Base-by-base conservation (phyloP, 768 basidiomycete species). In the Roridomyces roridus region DNA sequence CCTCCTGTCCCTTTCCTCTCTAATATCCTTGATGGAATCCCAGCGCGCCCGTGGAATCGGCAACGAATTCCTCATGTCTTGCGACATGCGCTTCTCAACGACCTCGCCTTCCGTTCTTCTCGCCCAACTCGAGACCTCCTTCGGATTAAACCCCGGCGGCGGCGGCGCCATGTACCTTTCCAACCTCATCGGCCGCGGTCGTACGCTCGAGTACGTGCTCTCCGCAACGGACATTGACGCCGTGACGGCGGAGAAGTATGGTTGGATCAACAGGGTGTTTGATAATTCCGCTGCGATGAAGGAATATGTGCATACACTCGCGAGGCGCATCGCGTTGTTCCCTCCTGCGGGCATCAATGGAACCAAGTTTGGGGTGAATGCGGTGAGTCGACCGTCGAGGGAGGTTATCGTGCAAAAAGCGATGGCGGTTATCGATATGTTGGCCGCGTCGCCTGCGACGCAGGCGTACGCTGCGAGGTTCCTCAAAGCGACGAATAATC, bases 101-200 rank as follows among this genome's bases (percentile, higher is more conserved):
- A n/a, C n/a, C n/a, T n/a, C n/a, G n/a, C 54, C 54, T 23, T 29
- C 28, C 39, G 54, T 56, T 18, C 45, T 47, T 31, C 54, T 56
- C 28, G 25, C 45, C 0, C 54, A 48, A 20, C 26, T 48, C 37
- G 54, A 55, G 46, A 40, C 36, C 28, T 56, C 54, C 39, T 34
- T 56, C 37, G 54, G 54, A 0, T 15, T 42, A 18, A 56, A 48
- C 40, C 54, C 54, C 46, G 54, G 54, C 37, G 47, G 39, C 6
- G 46, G 54, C 45, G 46, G 54, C 21, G 45, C 20, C 0, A 42
- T 56, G 46, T 49, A 56, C 44, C 53, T 55, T 21, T 7, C 45
- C 8, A 20, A 20, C n/a, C 24, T 29, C 45, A 55, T 55, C 36
- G 39, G 46, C 11, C 53, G 45, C 37, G 53, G 45, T 3, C 53